Percentiles rank a stretch among this genome's conserved stretches.
phyloP scores from a whole-genome alignment of 805 yeast genomes.

The Metschnikowia drakensbergensis region DNA sequence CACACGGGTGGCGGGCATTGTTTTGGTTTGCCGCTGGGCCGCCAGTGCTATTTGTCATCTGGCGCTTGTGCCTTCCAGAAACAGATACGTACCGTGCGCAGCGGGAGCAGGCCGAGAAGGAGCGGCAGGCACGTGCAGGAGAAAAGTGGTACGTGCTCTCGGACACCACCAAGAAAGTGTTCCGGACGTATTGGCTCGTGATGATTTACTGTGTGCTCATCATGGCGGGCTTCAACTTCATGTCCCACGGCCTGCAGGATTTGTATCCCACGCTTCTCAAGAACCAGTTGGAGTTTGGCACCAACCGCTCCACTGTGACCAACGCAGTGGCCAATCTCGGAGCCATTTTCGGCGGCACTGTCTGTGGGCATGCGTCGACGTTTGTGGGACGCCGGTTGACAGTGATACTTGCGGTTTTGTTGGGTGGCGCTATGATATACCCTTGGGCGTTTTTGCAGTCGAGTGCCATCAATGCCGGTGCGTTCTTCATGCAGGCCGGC shows the following conservation, averaged over 20 bases:
- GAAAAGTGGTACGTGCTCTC: constrained; percentile 12
- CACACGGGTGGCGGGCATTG: constrained; percentile 59
- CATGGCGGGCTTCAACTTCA: constrained; percentile 41
- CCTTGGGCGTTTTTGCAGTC: constrained; percentile 25
- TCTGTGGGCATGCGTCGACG: constrained; percentile 43
- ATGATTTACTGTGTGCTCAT: constrained; percentile 51
- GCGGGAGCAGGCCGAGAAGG: constrained; percentile 9
- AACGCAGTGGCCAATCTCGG: constrained; percentile 41
- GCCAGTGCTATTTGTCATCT: constrained; percentile 52
- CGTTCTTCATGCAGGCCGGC: constrained; percentile 59
- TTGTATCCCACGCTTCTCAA: constrained; percentile 39
- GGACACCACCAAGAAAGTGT: constrained; percentile 18
- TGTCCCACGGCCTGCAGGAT: constrained; percentile 43
- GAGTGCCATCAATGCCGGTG: constrained; percentile 53
- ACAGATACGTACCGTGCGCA: constrained; percentile 46
- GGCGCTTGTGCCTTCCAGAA: constrained; percentile 58
- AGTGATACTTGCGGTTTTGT: constrained; percentile 28
- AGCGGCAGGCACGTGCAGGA: constrained; percentile 7
- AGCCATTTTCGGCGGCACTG: constrained; percentile 38
- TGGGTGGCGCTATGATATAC: constrained; percentile 40
- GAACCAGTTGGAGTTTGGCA: constrained; percentile 29
- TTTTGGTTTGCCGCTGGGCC: constrained; percentile 73
- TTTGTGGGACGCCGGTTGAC: constrained; percentile 37
- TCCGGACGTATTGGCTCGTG: constrained; percentile 57
- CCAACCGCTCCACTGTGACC: constrained; percentile 35